Percentiles rank a stretch among this genome's conserved stretches.
These are phyloP conservation scores for Alternaria rosae DNA, from an alignment of 2,329 filamentous ascomycete species.

Conservation along the genomic window DNA sequence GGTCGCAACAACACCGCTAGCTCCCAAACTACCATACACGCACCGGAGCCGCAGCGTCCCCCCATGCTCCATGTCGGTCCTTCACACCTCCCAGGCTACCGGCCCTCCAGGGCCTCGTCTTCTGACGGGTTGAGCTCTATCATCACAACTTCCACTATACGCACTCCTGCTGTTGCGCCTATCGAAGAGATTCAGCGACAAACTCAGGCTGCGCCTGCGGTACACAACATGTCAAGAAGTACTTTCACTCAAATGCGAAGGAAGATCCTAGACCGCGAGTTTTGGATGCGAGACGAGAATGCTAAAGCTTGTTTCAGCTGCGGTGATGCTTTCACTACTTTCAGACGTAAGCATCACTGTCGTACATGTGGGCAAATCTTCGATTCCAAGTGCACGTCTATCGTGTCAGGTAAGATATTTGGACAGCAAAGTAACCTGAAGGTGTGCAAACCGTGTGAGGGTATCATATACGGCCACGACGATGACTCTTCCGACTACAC, in stretches of 20 bases:
- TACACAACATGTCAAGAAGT: slow-evolving; percentile 51
- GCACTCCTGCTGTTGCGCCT: slow-evolving; percentile 38
- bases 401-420: slow-evolving; percentile 87
- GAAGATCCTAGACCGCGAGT: slow-evolving; percentile 90
- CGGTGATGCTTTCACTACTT: slow-evolving; percentile 88
- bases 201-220: slow-evolving; percentile 27
- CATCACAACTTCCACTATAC: slow-evolving; percentile 43
- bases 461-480: slow-evolving; percentile 87
- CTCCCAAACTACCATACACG: slow-evolving; percentile 33
- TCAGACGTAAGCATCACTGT: slow-evolving; percentile 95
- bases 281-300: slow-evolving; percentile 99
- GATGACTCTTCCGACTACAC: slow-evolving; percentile 94
- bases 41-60: slow-evolving; percentile 46
- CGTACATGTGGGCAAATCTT: slow-evolving; percentile 97
- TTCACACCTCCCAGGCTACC: slow-evolving; percentile 58
- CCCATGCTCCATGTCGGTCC: slow-evolving; percentile 53
- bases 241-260: slow-evolving; percentile 71
- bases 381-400: slow-evolving; percentile 91
- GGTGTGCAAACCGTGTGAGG: slow-evolving; percentile 91
- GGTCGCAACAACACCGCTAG: slow-evolving; percentile 25
- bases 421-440: slow-evolving; percentile 83
- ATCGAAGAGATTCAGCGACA: slow-evolving; percentile 43
- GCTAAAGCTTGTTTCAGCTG: slow-evolving; percentile 97
- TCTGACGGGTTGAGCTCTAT: slow-evolving; percentile 54
- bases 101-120: slow-evolving; percentile 56